Evolutionary conservation across 805 yeast species (phyloP), one percentile per base, ranked within the genome.

Genomic region (Candida vartiovaarae): DNA sequence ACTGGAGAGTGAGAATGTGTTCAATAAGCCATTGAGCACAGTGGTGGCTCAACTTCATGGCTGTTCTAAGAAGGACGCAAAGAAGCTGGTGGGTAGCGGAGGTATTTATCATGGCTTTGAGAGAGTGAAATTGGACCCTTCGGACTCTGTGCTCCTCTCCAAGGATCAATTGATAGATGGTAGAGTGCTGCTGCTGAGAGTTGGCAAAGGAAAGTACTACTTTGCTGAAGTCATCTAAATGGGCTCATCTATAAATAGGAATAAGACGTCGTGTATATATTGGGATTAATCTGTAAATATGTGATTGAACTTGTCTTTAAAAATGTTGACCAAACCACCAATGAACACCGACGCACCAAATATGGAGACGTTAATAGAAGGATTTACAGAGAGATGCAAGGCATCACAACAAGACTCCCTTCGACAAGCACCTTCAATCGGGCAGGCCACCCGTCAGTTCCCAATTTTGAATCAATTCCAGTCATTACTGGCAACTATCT

Each of bases 161-260:
- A 64, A 64, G 8, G 71, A 69, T 3, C 75, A 74, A 46, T 61
- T 84, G 44, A 68, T 84, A 4, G 90, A 78, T 32, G 77, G 65
- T 9, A 71, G 70, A 44, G 63, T 89, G 33, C 63, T 91, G 46
- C 62, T 88, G 33, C 59, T 90, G 20, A 72, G 95, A 52, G 62
- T 80, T 7, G 98, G 97, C 2, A 91, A 90, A 59, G 76, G 74
- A 38, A 76, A 76, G 47, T 81, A 80, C 56, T 67, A 71, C 55
- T 75, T 82, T 25, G 72, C 79, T n/a, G 74, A 76, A 38, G 41
- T 58, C 8, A 43, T 48, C 3, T 44, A 36, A 32, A 8, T 5
- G n/a, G n/a, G 7, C 20, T 32, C 30, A 28, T 9, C 30, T 7
- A 28, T 6, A 28, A 28, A 9, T 9, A 9, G 20, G 20, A 2